These are phyloP conservation scores for Vigna hirtella DNA, from an alignment of 306 rosid genomes.

Conservation along the genomic window DNA sequence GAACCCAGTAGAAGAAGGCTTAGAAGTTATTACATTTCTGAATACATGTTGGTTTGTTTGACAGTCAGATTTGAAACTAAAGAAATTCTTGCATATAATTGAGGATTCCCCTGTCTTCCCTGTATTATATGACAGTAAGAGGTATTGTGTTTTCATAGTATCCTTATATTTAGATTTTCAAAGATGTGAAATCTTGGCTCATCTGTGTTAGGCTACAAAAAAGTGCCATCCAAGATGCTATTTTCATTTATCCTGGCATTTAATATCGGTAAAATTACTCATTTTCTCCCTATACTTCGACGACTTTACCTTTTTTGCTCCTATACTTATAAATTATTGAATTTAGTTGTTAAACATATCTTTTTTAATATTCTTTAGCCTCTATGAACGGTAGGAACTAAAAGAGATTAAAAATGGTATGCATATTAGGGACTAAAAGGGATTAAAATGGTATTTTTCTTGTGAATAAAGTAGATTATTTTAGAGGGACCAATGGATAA, in stretches of 20 bases:
- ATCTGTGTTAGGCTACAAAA: background rate
- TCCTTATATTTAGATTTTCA: slow-evolving; percentile 8
- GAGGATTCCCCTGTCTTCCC: slow-evolving; percentile 84
- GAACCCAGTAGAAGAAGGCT: slow-evolving; percentile 14
- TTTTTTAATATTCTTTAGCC: no score
- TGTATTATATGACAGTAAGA: slow-evolving; percentile 74
- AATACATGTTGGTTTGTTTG: slow-evolving; percentile 43
- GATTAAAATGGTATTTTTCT: no score
- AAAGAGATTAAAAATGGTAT: no score
- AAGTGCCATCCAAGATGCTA: slow-evolving; percentile 18
- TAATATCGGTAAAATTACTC: background rate
- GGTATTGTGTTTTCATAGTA: slow-evolving; percentile 54
- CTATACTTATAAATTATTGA: no score
- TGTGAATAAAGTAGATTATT: no score
- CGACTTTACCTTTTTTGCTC: no score
- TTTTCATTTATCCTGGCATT: slow-evolving; percentile 8
- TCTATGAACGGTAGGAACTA: no score
- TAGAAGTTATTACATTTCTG: background rate
- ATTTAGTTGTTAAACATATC: no score
- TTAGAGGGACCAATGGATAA: no score
- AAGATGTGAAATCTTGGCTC: slow-evolving; percentile 35
- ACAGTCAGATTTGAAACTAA: slow-evolving; percentile 94
- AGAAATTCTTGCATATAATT: slow-evolving; percentile 94
- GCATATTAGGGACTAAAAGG: no score
- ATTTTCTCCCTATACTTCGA: no score